A percentile compares a stretch with the other conserved stretches of the same genome.
These are phyloP conservation scores for Yamadazyma akitaensis DNA, from an alignment of 805 yeast species.

Conservation along the genomic window DNA sequence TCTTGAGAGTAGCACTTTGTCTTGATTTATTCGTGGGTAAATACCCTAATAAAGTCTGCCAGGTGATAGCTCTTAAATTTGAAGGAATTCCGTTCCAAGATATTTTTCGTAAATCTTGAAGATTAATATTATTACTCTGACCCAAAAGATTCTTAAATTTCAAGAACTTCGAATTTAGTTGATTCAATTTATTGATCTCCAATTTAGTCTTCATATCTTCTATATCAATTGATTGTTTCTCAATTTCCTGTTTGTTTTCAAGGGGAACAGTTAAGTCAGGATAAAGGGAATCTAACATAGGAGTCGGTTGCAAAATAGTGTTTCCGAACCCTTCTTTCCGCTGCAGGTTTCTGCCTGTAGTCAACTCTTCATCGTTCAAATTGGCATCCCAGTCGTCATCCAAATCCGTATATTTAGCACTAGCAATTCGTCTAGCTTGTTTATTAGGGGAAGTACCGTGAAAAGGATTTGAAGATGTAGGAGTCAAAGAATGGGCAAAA, in stretches of 20 bases:
- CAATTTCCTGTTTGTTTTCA: conserved; percentile 4
- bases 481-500: conserved; percentile 10
- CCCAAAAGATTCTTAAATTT: conserved; percentile 64
- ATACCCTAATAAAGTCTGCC: conserved; percentile 91
- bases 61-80: conserved; percentile 72
- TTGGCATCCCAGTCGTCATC: conserved; percentile 92
- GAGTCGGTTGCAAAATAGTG: conserved; percentile 20
- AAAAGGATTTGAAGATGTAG: conserved; percentile 8
- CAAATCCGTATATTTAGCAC: conserved; percentile 55
- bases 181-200: conserved; percentile 55
- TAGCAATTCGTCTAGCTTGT: conserved; percentile 12
- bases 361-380: conserved; percentile 35
- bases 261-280: conserved; percentile 35
- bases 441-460: conserved; percentile 8
- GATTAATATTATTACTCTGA: conserved; percentile 51
- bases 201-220: conserved; percentile 37
- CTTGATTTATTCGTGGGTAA: conserved; percentile 81
- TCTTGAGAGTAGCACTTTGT: conserved; percentile 61
- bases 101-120: conserved; percentile 67
- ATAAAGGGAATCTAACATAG: conserved; percentile 32
- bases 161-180: conserved; percentile 57
- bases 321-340: conserved; percentile 12
- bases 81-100: conserved; percentile 95
- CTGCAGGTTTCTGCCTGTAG: not conserved
- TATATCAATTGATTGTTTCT: conserved; percentile 43